Conservation (phyloP, 805 yeast species). For the Metschnikowia santaceciliae region DNA sequence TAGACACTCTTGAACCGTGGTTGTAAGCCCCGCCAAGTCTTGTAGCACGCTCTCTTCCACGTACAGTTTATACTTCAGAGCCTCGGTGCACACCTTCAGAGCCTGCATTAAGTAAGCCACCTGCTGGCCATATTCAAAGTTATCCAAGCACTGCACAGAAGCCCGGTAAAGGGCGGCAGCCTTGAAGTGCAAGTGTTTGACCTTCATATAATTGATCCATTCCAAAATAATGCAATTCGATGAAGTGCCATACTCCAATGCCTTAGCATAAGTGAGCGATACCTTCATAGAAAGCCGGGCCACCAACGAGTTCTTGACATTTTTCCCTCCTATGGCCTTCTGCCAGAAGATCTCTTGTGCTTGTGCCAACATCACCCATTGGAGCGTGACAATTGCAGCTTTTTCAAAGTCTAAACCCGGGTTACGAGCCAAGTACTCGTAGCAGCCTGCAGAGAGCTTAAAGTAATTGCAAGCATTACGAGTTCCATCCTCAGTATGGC, state of each 20-base stretch:
- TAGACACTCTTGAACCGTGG: conserved; percentile 42
- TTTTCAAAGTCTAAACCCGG: conserved; percentile 45
- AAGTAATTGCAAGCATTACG: conserved; percentile 61
- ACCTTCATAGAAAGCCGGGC: conserved; percentile 65
- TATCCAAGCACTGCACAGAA: conserved; percentile 46
- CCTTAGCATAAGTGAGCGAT: conserved; percentile 49
- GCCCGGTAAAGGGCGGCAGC: conserved; percentile 69
- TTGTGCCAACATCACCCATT: conserved; percentile 63
- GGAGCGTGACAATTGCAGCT: conserved; percentile 49
- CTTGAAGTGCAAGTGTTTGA: conserved; percentile 61
- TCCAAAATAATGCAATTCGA: conserved; percentile 51
- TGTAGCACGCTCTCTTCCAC: conserved; percentile 43
- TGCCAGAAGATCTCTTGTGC: conserved; percentile 88
- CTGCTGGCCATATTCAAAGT: conserved; percentile 65
- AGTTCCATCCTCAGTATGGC: conserved; percentile 49
- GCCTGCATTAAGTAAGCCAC: conserved; percentile 55
- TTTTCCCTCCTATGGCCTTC: conserved; percentile 48
- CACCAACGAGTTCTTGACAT: conserved; percentile 55
- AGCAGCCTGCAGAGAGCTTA: conserved; percentile 71
- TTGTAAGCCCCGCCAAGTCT: conserved; percentile 50
- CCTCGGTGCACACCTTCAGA: conserved; percentile 30
- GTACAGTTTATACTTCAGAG: conserved; percentile 37
- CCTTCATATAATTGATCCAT: conserved; percentile 59
- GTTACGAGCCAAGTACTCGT: conserved; percentile 31
- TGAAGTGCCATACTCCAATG: conserved; percentile 36